Base-by-base conservation (phyloP, 108 stramenopile species). In the Phaeodactylum tricornutum region DNA sequence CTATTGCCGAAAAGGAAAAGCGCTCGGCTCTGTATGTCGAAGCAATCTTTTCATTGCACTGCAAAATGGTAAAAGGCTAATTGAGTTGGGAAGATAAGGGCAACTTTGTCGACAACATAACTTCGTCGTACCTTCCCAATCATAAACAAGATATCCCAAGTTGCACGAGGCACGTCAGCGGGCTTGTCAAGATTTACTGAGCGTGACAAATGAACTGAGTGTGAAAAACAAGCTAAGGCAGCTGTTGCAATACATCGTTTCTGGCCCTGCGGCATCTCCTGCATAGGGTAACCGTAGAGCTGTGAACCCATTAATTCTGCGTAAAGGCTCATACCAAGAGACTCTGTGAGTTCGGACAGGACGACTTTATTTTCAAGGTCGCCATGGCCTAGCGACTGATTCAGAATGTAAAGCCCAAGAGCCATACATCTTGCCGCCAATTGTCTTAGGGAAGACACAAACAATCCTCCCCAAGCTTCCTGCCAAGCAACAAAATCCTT, bases 381-480 rank as follows among this genome's bases (percentile, higher is more conserved):
- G 6, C 14, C 23, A 19, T 25, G 32, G 47, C 64, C 65, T 60
- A 33, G 42, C 43, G 3, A 29, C 54, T 53, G 72, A 46, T 69
- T 59, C 23, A 66, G 74, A 44, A 82, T 53, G 25, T 50, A 69
- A 6, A 85, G 53, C 14, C 83, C 73, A 21, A 68, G 30, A 8
- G 43, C 55, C 23, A 57, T 39, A 14, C 75, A 70, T 20, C 75
- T 61, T 27, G 66, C 17, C 29, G 75, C 57, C 46, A 92, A 67
- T 44, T 42, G 68, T 45, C 72, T 52, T 9, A 86, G 56, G 6
- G 90, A 77, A 2, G 46, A 50, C 9, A 92, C 76, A 43, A 85
- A 86, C 36, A 91, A 64, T 2, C 84, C 82, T 36, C 82, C 89
- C 82, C 89, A 91, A n/a, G 72, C 65, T 19, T 82, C 66, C 44